phyloP scores from a whole-genome alignment of 139 green algal species.

The Closterium sp. region DNA sequence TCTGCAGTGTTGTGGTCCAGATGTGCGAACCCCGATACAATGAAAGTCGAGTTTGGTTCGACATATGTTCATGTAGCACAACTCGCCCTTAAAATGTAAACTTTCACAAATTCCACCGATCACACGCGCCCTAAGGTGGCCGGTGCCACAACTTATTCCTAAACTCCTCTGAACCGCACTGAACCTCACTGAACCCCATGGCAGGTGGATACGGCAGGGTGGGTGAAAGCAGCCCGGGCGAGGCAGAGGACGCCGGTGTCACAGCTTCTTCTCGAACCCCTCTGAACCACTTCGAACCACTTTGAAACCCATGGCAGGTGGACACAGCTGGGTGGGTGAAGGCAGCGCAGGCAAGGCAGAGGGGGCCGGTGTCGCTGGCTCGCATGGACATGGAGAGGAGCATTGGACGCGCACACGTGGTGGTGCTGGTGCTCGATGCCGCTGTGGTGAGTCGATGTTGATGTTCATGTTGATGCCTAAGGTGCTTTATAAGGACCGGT shows the following conservation, averaged over 20 bases:
- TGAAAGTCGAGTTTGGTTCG: no score
- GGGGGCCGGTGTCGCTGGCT: background rate
- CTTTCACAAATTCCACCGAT: no score
- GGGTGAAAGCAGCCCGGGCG: constrained; percentile 62
- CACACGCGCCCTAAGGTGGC: no score
- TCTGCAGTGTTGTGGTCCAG: no score
- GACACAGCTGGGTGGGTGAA: constrained; percentile 90
- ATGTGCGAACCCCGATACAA: no score
- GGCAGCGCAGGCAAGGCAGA: constrained; percentile 35
- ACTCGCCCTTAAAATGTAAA: no score
- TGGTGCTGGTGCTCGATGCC: constrained; percentile 81
- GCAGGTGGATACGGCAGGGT: constrained; percentile 82
- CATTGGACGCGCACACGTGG: constrained; percentile 75
- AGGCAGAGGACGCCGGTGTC: background rate
- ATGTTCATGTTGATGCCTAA: no score
- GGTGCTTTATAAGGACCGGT: no score
- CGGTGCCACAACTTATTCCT: no score
- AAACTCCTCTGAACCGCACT: no score
- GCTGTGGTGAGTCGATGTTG: constrained; percentile 8
- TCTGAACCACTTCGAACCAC: no score
- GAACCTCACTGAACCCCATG: background rate
- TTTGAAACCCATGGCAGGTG: constrained; percentile 1
- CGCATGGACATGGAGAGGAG: constrained; percentile 50
- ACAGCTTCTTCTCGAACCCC: background rate
- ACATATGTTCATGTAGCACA: no score